Conservation (phyloP, 257 asterid species). For the Ehretia macrophylla region DNA sequence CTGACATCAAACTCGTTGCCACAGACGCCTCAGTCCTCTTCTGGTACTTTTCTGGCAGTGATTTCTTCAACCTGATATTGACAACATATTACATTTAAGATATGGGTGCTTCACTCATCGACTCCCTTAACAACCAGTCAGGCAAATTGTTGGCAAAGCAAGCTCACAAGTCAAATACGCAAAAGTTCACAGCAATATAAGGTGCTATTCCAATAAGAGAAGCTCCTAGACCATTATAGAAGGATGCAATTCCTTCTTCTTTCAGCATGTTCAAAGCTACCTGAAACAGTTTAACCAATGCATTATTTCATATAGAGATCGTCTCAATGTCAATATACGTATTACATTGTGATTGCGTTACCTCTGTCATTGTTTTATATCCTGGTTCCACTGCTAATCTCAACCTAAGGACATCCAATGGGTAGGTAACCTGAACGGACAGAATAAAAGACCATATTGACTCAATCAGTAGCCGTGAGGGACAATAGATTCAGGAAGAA, state of each 20-base stretch:
- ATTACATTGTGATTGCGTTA: conserved; percentile 21
- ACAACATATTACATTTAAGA: conserved; percentile 19
- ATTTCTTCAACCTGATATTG: conserved; percentile 72
- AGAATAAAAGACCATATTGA: conserved; percentile 18
- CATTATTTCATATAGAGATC: conserved; percentile 8
- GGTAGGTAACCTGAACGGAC: conserved; percentile 73
- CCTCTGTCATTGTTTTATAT: conserved; percentile 81
- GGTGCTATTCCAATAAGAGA: conserved; percentile 95
- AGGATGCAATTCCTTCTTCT: conserved; percentile 87
- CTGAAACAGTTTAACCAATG: conserved; percentile 38
- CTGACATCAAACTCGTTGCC: conserved; percentile 73
- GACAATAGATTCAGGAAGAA: neutral
- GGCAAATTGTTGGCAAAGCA: conserved; percentile 25
- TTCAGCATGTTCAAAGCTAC: conserved; percentile 81
- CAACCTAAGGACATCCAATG: conserved; percentile 83
- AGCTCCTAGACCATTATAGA: conserved; percentile 91
- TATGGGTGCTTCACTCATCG: neutral
- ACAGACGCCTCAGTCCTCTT: conserved; percentile 76
- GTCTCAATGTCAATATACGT: conserved; percentile 2
- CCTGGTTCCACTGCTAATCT: conserved; percentile 95
- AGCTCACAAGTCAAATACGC: conserved; percentile 97
- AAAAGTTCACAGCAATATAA: conserved; percentile 89
- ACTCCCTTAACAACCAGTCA: conserved; percentile 8
- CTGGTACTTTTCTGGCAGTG: conserved; percentile 84
- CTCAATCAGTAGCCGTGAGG: neutral